Base-by-base conservation (phyloP, 2,329 filamentous ascomycete species). In the Colletotrichum abscissum region DNA sequence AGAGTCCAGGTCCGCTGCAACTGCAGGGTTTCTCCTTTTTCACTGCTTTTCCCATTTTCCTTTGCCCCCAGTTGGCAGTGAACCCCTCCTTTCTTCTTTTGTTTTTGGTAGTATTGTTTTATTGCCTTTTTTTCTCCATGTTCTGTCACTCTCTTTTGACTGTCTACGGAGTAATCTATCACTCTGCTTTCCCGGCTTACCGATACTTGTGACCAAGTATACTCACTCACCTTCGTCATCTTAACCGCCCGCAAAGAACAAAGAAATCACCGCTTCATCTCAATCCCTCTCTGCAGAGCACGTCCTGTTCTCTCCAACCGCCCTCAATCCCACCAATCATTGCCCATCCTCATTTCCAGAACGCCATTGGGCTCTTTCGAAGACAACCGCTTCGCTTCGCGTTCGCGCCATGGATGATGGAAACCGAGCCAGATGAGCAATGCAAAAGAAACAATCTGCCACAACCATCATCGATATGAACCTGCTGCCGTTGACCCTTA, bases 1-100 rank as follows among this genome's bases (percentile, higher is more conserved):
- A 54, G 22, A 46, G 24, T 30, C 59, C 33, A 35, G 11, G 33
- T 11, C 33, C 11, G 1, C 56, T 26, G 19, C 63, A 24, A 19
- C 28, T 65, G 60, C 70, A 73, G 46, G 70, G 70, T 26, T 54
- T 54, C 70, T 60, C 70, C 55, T 52, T 59, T 59, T 69, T 65
- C 54, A n/a, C 24, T 65, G 60, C 60, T 8, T 22, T n/a, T 38
- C 1, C 4, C 4, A 22, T 38, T 55, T 63, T 59, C 30, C 26
- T 52, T 56, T 30, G n/a, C 26, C 14, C 24, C 35, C 38, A 6
- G 5, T 42, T 14, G 2, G 38, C 16, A 16, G 38, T 42, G 38
- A 42, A 42, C 26, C 33, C 16, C 59, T 35, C 16, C 30, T 58
- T 30, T 58, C n/a, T 33, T 64, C 26, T 57, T 64, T 57, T 33